Percentiles rank a stretch among this genome's conserved stretches.
These are phyloP conservation scores for Chlorella sp. DNA, from an alignment of 139 green algal species.

Conservation along the genomic window DNA sequence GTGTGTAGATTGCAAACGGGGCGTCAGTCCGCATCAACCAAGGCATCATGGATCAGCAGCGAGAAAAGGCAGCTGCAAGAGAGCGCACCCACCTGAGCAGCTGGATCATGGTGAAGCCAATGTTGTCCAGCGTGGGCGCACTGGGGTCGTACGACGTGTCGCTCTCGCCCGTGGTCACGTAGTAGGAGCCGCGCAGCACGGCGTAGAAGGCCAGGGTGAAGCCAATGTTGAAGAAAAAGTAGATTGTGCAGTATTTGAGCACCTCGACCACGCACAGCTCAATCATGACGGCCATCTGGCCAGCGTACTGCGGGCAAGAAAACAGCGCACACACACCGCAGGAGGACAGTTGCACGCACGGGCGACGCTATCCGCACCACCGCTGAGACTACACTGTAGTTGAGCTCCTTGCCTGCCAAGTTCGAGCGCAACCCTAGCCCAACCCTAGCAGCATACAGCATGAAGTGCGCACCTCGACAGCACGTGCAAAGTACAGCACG, in stretches of 20 bases:
- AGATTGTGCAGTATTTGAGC: conserved; percentile 35
- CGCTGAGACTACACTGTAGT: too few relatives aligned
- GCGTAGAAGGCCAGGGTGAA: conserved; percentile 55
- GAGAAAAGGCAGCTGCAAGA: not conserved
- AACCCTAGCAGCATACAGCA: too few relatives aligned
- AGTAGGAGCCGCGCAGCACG: conserved; percentile 19
- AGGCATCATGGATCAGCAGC: too few relatives aligned
- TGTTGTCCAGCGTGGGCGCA: not conserved
- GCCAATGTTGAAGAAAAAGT: conserved; percentile 39
- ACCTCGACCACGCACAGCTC: conserved; percentile 37
- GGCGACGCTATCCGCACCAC: too few relatives aligned
- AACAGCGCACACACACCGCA: too few relatives aligned
- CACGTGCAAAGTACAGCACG: conserved; percentile 36
- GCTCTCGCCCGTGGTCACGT: not conserved
- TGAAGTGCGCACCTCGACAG: conserved; percentile 15
- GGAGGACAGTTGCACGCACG: too few relatives aligned
- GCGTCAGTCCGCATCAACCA: too few relatives aligned
- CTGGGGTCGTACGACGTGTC: too few relatives aligned
- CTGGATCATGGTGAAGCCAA: conserved; percentile 19
- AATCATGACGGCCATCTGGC: conserved; percentile 33
- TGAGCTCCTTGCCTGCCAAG: too few relatives aligned
- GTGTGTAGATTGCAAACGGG: too few relatives aligned
- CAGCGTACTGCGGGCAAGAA: conserved; percentile 18
- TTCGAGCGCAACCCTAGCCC: too few relatives aligned
- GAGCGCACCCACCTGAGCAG: conserved; percentile 7